Conservation (phyloP, 2,329 filamentous ascomycete genomes). For the Coniochaeta sp. region DNA sequence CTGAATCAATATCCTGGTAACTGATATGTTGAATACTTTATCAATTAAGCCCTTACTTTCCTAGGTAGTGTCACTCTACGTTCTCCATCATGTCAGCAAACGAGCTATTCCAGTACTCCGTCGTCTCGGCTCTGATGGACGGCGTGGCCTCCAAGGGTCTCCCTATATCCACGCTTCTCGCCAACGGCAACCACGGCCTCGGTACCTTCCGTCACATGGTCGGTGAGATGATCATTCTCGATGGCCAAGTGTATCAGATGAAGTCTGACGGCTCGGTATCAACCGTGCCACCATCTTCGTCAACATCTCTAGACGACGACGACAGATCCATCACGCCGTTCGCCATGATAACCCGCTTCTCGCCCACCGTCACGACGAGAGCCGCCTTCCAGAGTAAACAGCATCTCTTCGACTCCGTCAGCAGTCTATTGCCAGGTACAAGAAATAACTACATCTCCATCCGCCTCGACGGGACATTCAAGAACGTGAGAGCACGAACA, state of each 20-base stretch:
- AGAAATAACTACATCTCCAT: slow-evolving; percentile 22
- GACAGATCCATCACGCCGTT: slow-evolving; percentile 19
- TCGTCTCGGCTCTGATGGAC: slow-evolving; percentile 26
- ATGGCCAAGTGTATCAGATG: slow-evolving; percentile 25
- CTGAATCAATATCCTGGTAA: too few species aligned
- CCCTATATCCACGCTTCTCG: slow-evolving; percentile 18
- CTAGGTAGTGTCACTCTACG: too few species aligned
- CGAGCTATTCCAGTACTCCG: slow-evolving; percentile 25
- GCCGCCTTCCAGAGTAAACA: slow-evolving; percentile 19
- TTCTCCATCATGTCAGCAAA: slow-evolving; percentile 19
- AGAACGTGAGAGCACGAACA: slow-evolving; percentile 20
- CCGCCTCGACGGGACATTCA: slow-evolving; percentile 20
- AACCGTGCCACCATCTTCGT: slow-evolving; percentile 12
- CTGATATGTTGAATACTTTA: too few species aligned
- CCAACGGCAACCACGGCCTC: slow-evolving; percentile 24
- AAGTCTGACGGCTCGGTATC: slow-evolving; percentile 22
- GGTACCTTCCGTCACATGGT: slow-evolving; percentile 25
- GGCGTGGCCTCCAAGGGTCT: slow-evolving; percentile 23
- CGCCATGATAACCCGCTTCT: slow-evolving; percentile 23
- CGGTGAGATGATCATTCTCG: slow-evolving; percentile 26
- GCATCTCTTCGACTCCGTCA: slow-evolving; percentile 14
- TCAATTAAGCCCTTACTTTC: too few species aligned
- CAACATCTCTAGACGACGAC: not conserved
- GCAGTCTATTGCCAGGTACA: slow-evolving; percentile 14
- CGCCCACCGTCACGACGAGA: slow-evolving; percentile 10